Conservation (phyloP, 331 rosid species). For the Erythrophleum ivorense region DNA sequence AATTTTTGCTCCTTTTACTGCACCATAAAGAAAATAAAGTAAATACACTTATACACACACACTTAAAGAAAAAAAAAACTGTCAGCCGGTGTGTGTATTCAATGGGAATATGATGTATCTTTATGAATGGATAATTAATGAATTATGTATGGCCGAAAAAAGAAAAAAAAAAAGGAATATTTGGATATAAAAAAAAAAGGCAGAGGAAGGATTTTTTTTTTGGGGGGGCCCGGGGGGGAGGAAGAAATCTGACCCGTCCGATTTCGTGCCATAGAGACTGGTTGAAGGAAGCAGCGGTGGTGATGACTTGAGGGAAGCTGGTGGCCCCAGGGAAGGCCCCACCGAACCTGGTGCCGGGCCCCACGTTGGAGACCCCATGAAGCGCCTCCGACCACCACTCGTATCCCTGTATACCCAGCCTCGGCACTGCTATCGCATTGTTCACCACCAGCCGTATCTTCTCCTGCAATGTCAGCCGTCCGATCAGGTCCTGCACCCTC, state of each 20-base stretch:
- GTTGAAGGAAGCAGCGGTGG: conserved; percentile 96
- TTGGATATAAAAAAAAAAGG: not conserved
- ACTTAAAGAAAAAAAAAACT: too few relatives aligned
- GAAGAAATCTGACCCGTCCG: conserved; percentile 66
- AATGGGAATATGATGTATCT: not conserved
- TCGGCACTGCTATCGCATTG: conserved; percentile 69
- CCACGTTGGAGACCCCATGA: conserved; percentile 91
- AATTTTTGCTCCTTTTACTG: too few relatives aligned
- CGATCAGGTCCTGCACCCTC: conserved; percentile 78
- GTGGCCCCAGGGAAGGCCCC: conserved; percentile 87
- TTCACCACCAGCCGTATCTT: conserved; percentile 83
- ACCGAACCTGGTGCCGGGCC: conserved; percentile 88
- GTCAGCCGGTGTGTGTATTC: not conserved
- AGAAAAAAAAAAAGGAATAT: not conserved
- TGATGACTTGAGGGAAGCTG: conserved; percentile 93
- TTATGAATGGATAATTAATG: not conserved
- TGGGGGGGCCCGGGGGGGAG: too few relatives aligned
- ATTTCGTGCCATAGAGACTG: conserved; percentile 78
- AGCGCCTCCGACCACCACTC: conserved; percentile 99
- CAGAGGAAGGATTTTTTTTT: too few relatives aligned
- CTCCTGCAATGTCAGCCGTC: conserved; percentile 74
- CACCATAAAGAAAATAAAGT: not conserved
- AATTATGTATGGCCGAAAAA: not conserved
- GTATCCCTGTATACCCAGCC: conserved; percentile 82
- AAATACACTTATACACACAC: too few relatives aligned